Conservation (phyloP, 805 yeast species). For the Maudiozyma serrabonitensis region DNA sequence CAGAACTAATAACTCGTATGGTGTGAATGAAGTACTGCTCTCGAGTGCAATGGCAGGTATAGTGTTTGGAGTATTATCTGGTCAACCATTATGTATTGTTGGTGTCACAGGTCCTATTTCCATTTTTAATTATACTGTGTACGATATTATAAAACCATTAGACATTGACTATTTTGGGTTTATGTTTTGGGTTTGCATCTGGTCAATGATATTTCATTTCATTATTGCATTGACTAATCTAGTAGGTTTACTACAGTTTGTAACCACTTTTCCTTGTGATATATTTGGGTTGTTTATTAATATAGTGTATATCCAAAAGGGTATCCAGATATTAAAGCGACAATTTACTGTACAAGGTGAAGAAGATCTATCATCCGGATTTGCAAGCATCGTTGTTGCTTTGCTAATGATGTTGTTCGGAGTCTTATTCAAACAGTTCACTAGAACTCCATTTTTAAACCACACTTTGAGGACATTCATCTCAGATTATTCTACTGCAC, state of each 20-base stretch:
- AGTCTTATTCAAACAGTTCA: constrained; percentile 42
- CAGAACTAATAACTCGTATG: constrained; percentile 76
- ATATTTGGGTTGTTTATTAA: constrained; percentile 89
- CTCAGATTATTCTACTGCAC: constrained; percentile 79
- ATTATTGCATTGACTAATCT: constrained; percentile 59
- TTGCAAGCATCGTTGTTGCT: constrained; percentile 65
- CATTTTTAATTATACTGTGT: constrained; percentile 83
- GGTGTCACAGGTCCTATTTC: constrained; percentile 97
- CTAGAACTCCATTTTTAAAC: constrained; percentile 50
- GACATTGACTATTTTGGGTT: constrained; percentile 64
- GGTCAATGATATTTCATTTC: constrained; percentile 81
- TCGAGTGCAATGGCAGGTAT: constrained; percentile 84
- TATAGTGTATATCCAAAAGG: constrained; percentile 81
- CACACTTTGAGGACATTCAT: constrained; percentile 56
- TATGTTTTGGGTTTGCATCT: constrained; percentile 91
- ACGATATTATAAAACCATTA: constrained; percentile 28
- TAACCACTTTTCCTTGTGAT: constrained; percentile 80
- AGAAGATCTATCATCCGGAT: constrained; percentile 36
- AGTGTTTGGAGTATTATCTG: constrained; percentile 74
- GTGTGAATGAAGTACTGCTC: constrained; percentile 81
- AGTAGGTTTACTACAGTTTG: constrained; percentile 56
- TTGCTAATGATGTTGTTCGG: constrained; percentile 74
- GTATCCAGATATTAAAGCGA: constrained; percentile 65
- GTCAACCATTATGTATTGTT: constrained; percentile 89
- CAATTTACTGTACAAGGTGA: constrained; percentile 43